Percentiles rank a stretch among this genome's conserved stretches.
These are phyloP conservation scores for Bifiguratus adelaidae DNA, from an alignment of 192 early-diverging fungal species.

Conservation along the genomic window DNA sequence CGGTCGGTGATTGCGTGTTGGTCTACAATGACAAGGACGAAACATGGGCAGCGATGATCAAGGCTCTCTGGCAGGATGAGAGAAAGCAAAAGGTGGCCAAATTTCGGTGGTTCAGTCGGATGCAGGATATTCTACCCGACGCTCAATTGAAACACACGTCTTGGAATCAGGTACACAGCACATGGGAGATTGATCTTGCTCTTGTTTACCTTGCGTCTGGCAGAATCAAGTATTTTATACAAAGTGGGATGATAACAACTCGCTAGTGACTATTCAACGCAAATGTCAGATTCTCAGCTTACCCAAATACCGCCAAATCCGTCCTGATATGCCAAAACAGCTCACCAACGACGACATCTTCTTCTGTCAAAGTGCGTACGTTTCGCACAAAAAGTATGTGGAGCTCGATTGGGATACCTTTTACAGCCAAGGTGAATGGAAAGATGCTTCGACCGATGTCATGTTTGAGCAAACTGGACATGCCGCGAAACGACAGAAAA, in stretches of 20 bases:
- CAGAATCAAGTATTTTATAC: conserved; percentile 30
- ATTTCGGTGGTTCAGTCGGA: conserved; percentile 45
- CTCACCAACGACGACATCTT: conserved; percentile 2
- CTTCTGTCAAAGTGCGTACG: conserved; percentile 25
- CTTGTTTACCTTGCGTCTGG: conserved; percentile 11
- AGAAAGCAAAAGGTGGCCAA: conserved; percentile 25
- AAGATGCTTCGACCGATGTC: not conserved
- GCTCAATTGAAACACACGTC: conserved; percentile 16
- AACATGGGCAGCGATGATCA: conserved; percentile 36
- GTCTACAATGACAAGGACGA: conserved; percentile 19
- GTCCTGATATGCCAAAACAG: not conserved
- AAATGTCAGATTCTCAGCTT: conserved; percentile 19
- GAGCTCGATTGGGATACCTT: conserved; percentile 31
- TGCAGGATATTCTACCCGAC: conserved; percentile 20
- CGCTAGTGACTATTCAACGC: conserved; percentile 20
- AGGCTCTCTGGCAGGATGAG: conserved; percentile 45
- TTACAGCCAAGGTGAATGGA: conserved; percentile 4
- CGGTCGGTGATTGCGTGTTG: conserved; percentile 21
- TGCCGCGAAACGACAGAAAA: not conserved
- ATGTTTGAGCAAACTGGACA: conserved; percentile 10
- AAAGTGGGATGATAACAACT: conserved; percentile 30
- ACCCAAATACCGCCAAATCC: not conserved
- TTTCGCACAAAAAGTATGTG: conserved; percentile 22
- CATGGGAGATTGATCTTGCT: conserved; percentile 4
- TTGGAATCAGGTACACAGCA: not conserved